Evolutionary conservation across 2,329 filamentous ascomycete genomes (phyloP).

Genomic region (Eutypella sp.): DNA sequence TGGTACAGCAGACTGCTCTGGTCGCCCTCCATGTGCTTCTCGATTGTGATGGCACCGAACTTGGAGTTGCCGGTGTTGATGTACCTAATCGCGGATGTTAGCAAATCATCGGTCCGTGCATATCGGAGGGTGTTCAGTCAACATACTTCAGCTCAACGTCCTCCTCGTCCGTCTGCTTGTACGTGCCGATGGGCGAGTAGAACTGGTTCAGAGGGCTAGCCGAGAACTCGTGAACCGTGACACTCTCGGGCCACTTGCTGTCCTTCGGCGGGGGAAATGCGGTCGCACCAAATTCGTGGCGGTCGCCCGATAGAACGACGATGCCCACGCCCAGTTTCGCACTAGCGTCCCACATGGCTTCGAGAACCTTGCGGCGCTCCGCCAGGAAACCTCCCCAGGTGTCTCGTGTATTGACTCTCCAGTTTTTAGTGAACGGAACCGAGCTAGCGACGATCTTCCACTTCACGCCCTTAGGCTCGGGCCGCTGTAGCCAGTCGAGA

Average conservation of each 20-base stretch:
- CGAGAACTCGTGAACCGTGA: conserved; percentile 83
- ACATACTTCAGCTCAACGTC: conserved; percentile 81
- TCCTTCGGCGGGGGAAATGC: conserved; percentile 60
- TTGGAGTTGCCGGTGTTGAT: conserved; percentile 84
- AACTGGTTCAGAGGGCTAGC: conserved; percentile 92
- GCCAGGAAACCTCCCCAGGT: conserved; percentile 91
- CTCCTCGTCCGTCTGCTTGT: conserved; percentile 72
- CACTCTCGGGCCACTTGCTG: conserved; percentile 57
- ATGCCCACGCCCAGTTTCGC: conserved; percentile 65
- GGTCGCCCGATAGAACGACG: conserved; percentile 80
- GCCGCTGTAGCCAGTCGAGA: conserved; percentile 66
- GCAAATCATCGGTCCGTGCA: neutral
- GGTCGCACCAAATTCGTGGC: conserved; percentile 96
- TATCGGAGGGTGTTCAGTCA: neutral
- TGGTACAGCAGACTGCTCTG: conserved; percentile 74
- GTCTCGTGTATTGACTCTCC: conserved; percentile 80
- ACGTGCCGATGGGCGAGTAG: conserved; percentile 79
- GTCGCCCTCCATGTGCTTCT: conserved; percentile 56
- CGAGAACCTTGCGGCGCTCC: conserved; percentile 73
- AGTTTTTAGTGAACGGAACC: conserved; percentile 96
- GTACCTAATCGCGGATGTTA: conserved; percentile 47
- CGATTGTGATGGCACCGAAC: conserved; percentile 78
- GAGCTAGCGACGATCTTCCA: conserved; percentile 94
- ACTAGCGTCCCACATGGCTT: conserved; percentile 90
- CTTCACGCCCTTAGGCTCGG: conserved; percentile 70